Evolutionary conservation across 345 rosid genomes (phyloP), one percentile per base, ranked within the genome.

Genomic region (Erysimum cheiranthoides): DNA sequence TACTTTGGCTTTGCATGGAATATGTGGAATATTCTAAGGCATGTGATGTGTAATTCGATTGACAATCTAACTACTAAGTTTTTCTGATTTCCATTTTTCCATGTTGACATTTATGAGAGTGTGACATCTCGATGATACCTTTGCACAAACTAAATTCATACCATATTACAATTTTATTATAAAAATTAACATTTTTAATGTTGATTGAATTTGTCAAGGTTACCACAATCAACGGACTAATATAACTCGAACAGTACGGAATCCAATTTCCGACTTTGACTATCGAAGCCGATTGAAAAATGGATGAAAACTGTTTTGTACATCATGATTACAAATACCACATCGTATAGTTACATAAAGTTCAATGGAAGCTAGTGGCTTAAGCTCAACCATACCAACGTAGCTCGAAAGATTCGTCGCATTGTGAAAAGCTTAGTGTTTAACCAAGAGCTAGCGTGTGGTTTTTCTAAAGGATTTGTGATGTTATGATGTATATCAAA

Each of bases 21-120:
- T 45, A 31, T 10, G 10, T 8, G n/a, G 12, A 51, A 30, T 70
- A 70, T 57, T 70, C 3, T 70, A 70, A 45, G 34, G 66, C 66
- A 58, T 70, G 65, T 56, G 65, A 31, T 35, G 64, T 58, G 66
- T 70, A 43, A 52, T 53, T 56, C 14, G 74, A 32, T 57, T 45
- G 74, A 32, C 56, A 70, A 32, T 70, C 66, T 70, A 70, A 70
- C 57, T n/a, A 57, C 56, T 70, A 57, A 31, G 32, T 32, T 58
- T 58, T 58, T 58, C 39, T 31, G 3, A 2, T 42, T 43, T 18
- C 12, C 17, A 0, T 31, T 38, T 69, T 12, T 30, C 8, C 65
- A 56, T 31, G 45, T 4, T 40, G 34, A 31, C 74, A 70, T 70
- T 18, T 70, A 57, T 42, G 43, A 40, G 65, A 70, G 11, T 13